Evolutionary conservation across 2,329 filamentous ascomycete species (phyloP), one percentile per base, ranked within the genome.

Genomic region (Teratosphaeria epicoccoides): DNA sequence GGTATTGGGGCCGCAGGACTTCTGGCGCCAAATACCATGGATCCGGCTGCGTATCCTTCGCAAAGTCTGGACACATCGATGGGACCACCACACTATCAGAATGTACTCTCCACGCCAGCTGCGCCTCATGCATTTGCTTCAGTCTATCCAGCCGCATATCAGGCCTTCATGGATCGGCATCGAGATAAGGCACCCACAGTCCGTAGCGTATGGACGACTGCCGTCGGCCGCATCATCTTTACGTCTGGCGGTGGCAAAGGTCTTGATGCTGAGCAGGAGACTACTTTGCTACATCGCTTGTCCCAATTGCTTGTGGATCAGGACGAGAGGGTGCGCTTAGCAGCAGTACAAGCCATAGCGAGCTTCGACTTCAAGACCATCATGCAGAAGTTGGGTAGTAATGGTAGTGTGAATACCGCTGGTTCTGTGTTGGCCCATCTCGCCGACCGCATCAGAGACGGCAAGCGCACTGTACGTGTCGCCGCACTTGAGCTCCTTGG

Each of bases 191-290:
- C 85, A 1, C 76, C 85, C 1, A 75, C 84, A 9, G 89, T 98
- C 49, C 83, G 93, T 55, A 81, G 87, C 5, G 85, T 85, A 2
- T 98, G 91, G 91, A 86, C 85, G 1, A 87, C 85, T 0, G 86
- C 85, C 10, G 82, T 86, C 33, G 89, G 90, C 5, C 81, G 89
- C 58, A 95, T 98, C 51, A 71, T 98, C 7, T 80, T 85, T n/a
- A 97, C 93, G 0, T 91, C 87, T 23, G 91, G 88, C 23, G 91
- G 91, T 46, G 88, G 88, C 23, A 91, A 93, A 58, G 91, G 91
- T 0, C 74, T 97, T 40, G 90, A 87, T 62, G 79, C 85, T 6
- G 84, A 87, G 52, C 91, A 97, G 57, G 88, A 95, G 66, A 77
- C 78, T 48, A 76, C 79, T 45, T 78, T 97, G 33, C 79, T 96